Evolutionary conservation across 1,284 basidiomycete species (phyloP).

Genomic region (Ganoderma lucidum): DNA sequence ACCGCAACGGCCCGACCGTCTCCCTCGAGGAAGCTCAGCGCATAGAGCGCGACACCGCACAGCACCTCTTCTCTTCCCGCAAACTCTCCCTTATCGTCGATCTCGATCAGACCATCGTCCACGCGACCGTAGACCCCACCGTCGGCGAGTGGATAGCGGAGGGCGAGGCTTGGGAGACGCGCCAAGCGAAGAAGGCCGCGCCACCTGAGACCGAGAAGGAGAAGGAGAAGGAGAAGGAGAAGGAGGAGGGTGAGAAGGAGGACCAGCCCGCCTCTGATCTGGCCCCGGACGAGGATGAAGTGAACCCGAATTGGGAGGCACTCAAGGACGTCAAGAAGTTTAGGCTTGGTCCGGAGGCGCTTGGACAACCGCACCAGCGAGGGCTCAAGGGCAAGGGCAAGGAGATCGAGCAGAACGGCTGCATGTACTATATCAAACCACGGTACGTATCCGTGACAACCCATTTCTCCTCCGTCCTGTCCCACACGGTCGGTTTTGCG

Average conservation of each 20-base stretch:
- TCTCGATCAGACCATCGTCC: constrained; percentile 98
- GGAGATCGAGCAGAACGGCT: constrained; percentile 78
- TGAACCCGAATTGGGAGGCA: constrained; percentile 90
- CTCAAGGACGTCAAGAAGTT: constrained; percentile 91
- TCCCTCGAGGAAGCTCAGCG: constrained; percentile 88
- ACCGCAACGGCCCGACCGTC: constrained; percentile 80
- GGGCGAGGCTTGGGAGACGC: constrained; percentile 77
- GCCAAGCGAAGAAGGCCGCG: constrained; percentile 52
- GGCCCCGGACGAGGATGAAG: constrained; percentile 58
- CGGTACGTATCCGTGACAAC: constrained; percentile 51
- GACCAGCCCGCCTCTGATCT: constrained; percentile 38
- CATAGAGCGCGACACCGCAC: constrained; percentile 84
- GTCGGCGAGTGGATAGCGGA: constrained; percentile 97
- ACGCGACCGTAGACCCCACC: constrained; percentile 98
- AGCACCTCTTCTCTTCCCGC: constrained; percentile 77
- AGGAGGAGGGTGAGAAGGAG: constrained; percentile 14
- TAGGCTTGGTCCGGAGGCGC: constrained; percentile 83
- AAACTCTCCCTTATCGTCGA: constrained; percentile 97
- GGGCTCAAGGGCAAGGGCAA: constrained; percentile 61
- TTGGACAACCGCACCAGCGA: constrained; percentile 54
- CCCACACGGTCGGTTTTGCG: neutral
- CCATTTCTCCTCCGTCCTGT: neutral
- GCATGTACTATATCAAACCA: constrained; percentile 98
- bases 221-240: constrained; percentile 19
- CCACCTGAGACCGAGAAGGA: constrained; percentile 32